Base-by-base conservation (phyloP, 2,329 filamentous ascomycete species). In the Alternaria sp. region DNA sequence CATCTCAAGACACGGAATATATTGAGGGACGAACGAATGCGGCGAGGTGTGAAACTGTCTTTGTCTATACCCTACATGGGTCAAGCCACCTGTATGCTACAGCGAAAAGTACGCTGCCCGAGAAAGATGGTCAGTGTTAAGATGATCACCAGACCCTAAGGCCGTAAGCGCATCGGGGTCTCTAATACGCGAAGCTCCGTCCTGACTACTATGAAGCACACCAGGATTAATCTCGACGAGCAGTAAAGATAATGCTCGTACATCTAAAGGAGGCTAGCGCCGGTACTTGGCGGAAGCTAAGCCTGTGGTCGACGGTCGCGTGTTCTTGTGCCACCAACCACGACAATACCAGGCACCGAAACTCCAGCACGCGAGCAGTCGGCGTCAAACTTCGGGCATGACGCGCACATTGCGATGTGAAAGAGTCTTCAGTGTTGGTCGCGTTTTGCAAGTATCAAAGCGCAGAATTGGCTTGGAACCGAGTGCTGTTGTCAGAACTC, bases 201-300 rank as follows among this genome's bases (percentile, higher is more conserved):
- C 5, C 20, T 2, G 11, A 42, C 20, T 24, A 22, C 28, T 30
- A 30, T 30, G 28, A 30, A 30, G 28, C 11, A 30, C 38, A 41
- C 38, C 38, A 18, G 32, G 46, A 48, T 34, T 11, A 36, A n/a
- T 36, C 46, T 48, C 32, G 30, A 48, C 34, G 12, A 12, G 22
- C 22, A 16, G 20, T 12, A 22, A 48, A 48, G 46, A 48, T 48
- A 34, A 24, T 48, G 46, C 46, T 32, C 30, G 32, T 16, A 5
- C 5, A 16, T 16, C 53, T 4, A 51, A 52, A 46, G 18, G 9
- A 14, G 57, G 22, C 26, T 46, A 55, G 46, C 22, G n/a, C 53
- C 53, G 57, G 53, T 14, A 41, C 30, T 57, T 16, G 42, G 28
- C 57, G 57, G 57, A 60, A 51, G 53, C 57, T 57, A 57, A 42